Evolutionary conservation across 2,329 filamentous ascomycete genomes (phyloP), one percentile per base, ranked within the genome.

Genomic region (Aspergillus terreus): DNA sequence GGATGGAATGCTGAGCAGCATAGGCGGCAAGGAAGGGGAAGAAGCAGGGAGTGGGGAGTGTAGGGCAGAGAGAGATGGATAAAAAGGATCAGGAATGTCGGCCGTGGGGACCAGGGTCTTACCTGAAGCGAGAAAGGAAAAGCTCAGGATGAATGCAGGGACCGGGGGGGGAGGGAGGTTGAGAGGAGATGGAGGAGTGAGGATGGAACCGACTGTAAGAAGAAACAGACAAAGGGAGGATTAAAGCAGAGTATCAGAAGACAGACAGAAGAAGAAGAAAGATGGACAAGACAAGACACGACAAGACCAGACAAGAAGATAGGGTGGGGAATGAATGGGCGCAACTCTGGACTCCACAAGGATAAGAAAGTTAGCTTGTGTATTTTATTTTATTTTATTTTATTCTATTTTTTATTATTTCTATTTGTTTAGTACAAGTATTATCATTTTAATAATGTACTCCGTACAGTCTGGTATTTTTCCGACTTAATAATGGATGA

Each of bases 291-390:
- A 35, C 11, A 17, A 17, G 17, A 42, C 43, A 48, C 35, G 32
- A 44, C 45, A 48, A 57, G 53, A 59, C 48, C 49, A 42, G 40
- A 42, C 15, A 23, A 42, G 40, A 42, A 53, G 48, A 59, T 53
- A 53, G 53, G 50, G 50, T 52, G 55, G 51, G 52, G 57, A 57
- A 50, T 44, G 40, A 47, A 49, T 49, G 40, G 19, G 35, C 35
- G 50, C 47, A 56, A 58, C 50, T 57, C 52, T 57, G 55, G 49
- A 55, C 57, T 52, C 57, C 57, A 59, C 57, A 43, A 35, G 53
- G 51, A 52, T 44, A 47, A 50, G 53, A 21, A 42, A 42, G 17
- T n/a, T 15, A 42, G 17, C 4, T 6, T 17, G 51, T 50, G 38
- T 46, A 49, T 55, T 56, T 50, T 46, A 42, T 49, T 58, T 53